Percentiles rank a stretch among this genome's conserved stretches.
Evolutionary conservation across 192 early-diverging fungal genomes (phyloP).

Genomic region (Coemansia erecta): DNA sequence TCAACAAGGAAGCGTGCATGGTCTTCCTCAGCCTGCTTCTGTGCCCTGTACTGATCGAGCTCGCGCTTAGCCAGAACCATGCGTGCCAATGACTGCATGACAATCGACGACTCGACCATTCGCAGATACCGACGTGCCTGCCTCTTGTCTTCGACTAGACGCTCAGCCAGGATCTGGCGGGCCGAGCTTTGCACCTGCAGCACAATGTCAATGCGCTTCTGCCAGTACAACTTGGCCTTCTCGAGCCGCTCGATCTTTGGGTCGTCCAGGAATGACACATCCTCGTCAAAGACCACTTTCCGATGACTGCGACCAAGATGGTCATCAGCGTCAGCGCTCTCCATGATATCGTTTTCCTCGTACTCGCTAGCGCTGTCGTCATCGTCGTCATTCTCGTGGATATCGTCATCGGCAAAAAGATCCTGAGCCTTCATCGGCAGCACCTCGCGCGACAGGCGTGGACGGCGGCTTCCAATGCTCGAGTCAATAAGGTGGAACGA

Average conservation of each 20-base stretch:
- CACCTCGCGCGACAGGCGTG: constrained; percentile 45
- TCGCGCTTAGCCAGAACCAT: constrained; percentile 54
- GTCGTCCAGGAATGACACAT: constrained; percentile 44
- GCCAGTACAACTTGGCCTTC: constrained; percentile 53
- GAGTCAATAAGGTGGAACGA: constrained; percentile 82
- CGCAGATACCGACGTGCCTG: constrained; percentile 55
- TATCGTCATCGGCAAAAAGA: constrained; percentile 21
- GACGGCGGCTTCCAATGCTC: constrained; percentile 39
- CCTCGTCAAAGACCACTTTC: constrained; percentile 6
- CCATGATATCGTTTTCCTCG: not conserved
- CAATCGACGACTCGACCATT: constrained; percentile 52
- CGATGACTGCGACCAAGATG: not conserved
- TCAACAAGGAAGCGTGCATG: constrained; percentile 13
- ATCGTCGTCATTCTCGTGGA: constrained; percentile 16
- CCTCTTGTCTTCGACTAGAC: constrained; percentile 52
- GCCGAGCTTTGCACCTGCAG: constrained; percentile 51
- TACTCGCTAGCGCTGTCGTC: constrained; percentile 13
- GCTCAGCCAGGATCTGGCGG: constrained; percentile 51
- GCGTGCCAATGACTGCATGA: constrained; percentile 59
- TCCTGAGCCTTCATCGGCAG: constrained; percentile 38
- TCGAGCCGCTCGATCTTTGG: constrained; percentile 32
- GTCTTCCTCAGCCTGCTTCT: constrained; percentile 16
- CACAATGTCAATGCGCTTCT: constrained; percentile 52
- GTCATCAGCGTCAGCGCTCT: not conserved
- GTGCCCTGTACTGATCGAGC: constrained; percentile 8